phyloP scores from a whole-genome alignment of 331 rosid genomes.

The Malus hybrid region DNA sequence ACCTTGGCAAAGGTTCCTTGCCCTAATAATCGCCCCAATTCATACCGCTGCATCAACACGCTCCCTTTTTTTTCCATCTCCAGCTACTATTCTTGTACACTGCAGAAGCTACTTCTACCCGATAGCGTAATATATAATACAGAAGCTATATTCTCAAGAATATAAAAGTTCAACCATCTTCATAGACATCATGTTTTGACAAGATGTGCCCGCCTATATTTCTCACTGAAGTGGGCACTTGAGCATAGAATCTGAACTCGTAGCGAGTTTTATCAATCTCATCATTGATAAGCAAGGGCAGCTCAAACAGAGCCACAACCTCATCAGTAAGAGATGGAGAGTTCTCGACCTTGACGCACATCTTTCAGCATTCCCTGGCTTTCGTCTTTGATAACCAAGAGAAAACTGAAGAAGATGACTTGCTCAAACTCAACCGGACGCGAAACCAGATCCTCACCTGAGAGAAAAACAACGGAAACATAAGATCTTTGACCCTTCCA shows the following conservation, averaged over 20 bases:
- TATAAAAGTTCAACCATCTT: conserved; percentile 63
- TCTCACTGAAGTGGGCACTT: conserved; percentile 24
- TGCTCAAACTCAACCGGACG: neutral
- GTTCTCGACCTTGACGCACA: conserved; percentile 56
- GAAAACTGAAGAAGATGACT: conserved; percentile 9
- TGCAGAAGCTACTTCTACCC: conserved; percentile 18
- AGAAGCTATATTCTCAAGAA: conserved; percentile 12
- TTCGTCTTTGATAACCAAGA: conserved; percentile 33
- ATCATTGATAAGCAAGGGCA: conserved; percentile 29
- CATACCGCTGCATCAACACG: conserved; percentile 68
- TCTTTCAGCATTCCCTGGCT: conserved; percentile 90
- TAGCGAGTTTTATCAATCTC: conserved; percentile 36
- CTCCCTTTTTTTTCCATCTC: conserved; percentile 39
- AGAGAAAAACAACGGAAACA: neutral
- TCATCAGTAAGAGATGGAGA: conserved; percentile 34
- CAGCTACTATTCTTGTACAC: neutral
- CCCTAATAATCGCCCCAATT: conserved; percentile 74
- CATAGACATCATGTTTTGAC: conserved; percentile 41
- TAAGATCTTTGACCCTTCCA: neutral
- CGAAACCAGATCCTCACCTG: conserved; percentile 30
- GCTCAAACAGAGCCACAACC: conserved; percentile 35
- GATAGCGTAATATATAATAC: conserved; percentile 12
- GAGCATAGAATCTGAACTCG: conserved; percentile 20
- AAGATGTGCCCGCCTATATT: conserved; percentile 21
- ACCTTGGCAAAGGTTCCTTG: conserved; percentile 99